These are phyloP conservation scores for Myxozyma nipponensis DNA, from an alignment of 805 yeast genomes.

Conservation along the genomic window DNA sequence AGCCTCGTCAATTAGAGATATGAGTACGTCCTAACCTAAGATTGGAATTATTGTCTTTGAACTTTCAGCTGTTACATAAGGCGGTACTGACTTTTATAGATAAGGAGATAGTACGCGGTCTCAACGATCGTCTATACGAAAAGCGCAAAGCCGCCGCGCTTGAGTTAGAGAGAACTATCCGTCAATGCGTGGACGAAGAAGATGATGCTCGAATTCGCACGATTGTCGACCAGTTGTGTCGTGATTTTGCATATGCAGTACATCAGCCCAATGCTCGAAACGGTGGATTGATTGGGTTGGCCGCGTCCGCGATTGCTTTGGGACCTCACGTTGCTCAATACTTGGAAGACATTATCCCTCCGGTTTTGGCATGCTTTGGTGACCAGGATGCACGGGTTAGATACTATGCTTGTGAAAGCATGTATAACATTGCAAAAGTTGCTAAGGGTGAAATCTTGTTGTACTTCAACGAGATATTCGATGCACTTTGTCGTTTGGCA, in stretches of 20 bases:
- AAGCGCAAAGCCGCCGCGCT: slow-evolving; percentile 72
- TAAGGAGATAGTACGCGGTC: slow-evolving; percentile 60
- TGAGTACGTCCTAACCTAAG: too few species aligned
- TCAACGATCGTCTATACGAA: slow-evolving; percentile 70
- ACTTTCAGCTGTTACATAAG: too few species aligned
- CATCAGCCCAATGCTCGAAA: slow-evolving; percentile 85
- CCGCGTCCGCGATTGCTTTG: slow-evolving; percentile 91
- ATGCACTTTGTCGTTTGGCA: slow-evolving; percentile 68
- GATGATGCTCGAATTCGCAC: slow-evolving; percentile 57
- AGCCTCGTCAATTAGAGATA: too few species aligned
- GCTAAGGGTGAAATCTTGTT: slow-evolving; percentile 91
- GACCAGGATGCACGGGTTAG: slow-evolving; percentile 97
- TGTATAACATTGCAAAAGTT: slow-evolving; percentile 93
- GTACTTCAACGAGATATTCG: slow-evolving; percentile 92
- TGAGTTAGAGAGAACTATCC: slow-evolving; percentile 64
- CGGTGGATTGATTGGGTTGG: slow-evolving; percentile 94
- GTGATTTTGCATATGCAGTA: slow-evolving; percentile 75
- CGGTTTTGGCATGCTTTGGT: slow-evolving; percentile 91
- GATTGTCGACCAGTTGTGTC: slow-evolving; percentile 68
- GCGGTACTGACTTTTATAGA: slow-evolving; percentile 40
- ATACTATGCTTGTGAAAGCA: slow-evolving; percentile 92
- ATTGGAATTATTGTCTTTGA: too few species aligned
- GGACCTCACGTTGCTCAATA: slow-evolving; percentile 82
- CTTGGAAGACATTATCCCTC: slow-evolving; percentile 81
- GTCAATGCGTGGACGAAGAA: slow-evolving; percentile 58